Percentiles rank a stretch among this genome's conserved stretches.
phyloP scores from a whole-genome alignment of 352 stramenopile genomes.

The Globisporangium nunn region DNA sequence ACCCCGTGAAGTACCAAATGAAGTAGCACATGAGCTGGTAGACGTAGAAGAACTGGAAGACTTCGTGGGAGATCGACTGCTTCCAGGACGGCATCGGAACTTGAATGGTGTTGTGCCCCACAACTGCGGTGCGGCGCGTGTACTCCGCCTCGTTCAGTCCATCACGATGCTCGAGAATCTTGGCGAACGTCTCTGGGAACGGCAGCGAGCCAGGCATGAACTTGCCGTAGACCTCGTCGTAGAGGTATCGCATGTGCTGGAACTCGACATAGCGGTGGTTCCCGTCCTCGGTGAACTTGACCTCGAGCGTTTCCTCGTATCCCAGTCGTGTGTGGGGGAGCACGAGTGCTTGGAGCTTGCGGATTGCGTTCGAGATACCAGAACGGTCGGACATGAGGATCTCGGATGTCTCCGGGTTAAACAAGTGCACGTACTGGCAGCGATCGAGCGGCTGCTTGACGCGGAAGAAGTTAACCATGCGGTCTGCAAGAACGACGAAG shows the following conservation, averaged over 20 bases:
- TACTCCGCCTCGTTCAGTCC: too few relatives aligned
- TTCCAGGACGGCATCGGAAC: constrained; percentile 50
- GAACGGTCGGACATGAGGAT: constrained; percentile 52
- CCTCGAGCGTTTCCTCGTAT: constrained; percentile 43
- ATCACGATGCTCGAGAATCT: constrained; percentile 43
- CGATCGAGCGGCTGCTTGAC: constrained; percentile 27
- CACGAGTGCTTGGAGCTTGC: constrained; percentile 37
- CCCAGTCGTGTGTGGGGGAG: constrained; percentile 32
- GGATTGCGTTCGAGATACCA: constrained; percentile 50
- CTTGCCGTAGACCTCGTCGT: constrained; percentile 32
- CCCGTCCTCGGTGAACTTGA: constrained; percentile 31
- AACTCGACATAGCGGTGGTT: constrained; percentile 45
- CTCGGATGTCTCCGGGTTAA: constrained; percentile 49
- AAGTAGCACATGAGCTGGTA: constrained; percentile 87
- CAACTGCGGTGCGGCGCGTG: constrained; percentile 30
- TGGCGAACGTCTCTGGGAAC: constrained; percentile 35
- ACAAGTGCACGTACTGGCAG: constrained; percentile 48
- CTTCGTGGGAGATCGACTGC: constrained; percentile 49
- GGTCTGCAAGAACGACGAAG: constrained; percentile 35
- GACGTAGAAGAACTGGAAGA: constrained; percentile 72
- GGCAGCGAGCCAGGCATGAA: constrained; percentile 47
- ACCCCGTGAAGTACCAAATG: constrained; percentile 72
- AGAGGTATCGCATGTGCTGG: constrained; percentile 55
- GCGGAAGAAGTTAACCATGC: constrained; percentile 61
- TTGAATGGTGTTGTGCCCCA: constrained; percentile 58